Base-by-base conservation (phyloP, 164 flowering plant species). In the Chimonanthus praecox region DNA sequence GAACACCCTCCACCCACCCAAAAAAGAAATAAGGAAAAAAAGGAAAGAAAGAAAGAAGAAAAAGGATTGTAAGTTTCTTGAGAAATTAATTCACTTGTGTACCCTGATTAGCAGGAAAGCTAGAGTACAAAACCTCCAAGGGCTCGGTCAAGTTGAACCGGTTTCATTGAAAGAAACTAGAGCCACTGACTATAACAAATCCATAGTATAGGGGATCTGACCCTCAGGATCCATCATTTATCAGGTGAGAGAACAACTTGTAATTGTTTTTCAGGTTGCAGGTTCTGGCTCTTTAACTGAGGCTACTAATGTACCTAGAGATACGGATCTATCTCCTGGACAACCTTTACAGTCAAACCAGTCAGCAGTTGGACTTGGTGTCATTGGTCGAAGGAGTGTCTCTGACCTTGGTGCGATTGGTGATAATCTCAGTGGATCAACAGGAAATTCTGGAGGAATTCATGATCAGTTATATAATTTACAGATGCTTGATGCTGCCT, bases 401-500 rank as follows among this genome's bases (percentile, higher is more conserved):
- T 82, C 97, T 64, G 98, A 96, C 72, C 91, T 94, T 81, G 98
- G 99, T 73, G 88, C 97, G 43, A 88, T 96, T 81, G 98, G 98
- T 65, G 97, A 94, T 78, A 96, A 71, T 75, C 83, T 92, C 58
- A 76, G 86, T 75, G 90, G 85, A 47, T 82, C 87, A 68, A 58
- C 82, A 75, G 61, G 77, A 18, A 84, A 65, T 76, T 77, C 89
- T 72, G 91, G 87, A 44, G 90, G 86, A 71, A 74, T 82, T 81
- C 97, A 90, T 80, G 98, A 96, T 79, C 98, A 90, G 67, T 7
- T 74, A 33, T 87, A 85, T 79, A 88, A 90, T 80, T 69, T 86
- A 75, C 90, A 89, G 88, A 90, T 96, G 98, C 97, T 96, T 67
- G 97, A 96, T 70, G 90, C 97, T 73, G 97, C 97, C 15, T 92